phyloP scores from a whole-genome alignment of 106 monocot species.

The Platanthera guangdongensis region DNA sequence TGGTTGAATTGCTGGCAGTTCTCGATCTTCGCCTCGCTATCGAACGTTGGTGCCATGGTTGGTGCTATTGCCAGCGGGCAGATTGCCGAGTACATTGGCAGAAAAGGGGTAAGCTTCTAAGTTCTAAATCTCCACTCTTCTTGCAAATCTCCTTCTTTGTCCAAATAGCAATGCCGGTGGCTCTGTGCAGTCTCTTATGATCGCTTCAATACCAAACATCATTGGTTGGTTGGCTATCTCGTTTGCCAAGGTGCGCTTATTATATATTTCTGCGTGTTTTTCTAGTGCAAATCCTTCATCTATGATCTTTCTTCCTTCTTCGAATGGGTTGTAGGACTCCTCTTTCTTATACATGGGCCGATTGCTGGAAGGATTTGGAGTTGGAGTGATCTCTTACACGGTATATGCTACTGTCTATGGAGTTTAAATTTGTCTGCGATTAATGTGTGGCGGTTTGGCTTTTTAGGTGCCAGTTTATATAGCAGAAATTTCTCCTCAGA shows the following conservation, averaged over 20 bases:
- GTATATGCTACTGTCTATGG: slow-evolving; percentile 20
- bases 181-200: slow-evolving; percentile 72
- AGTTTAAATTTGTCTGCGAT: background rate
- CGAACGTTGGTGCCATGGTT: slow-evolving; percentile 86
- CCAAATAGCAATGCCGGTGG: background rate
- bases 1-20: too few species aligned
- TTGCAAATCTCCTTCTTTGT: background rate
- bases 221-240: slow-evolving; percentile 91
- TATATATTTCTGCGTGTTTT: background rate
- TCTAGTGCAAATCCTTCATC: background rate
- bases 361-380: slow-evolving; percentile 89
- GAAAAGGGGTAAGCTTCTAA: slow-evolving; percentile 61
- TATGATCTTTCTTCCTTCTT: slow-evolving; percentile 2
- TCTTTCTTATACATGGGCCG: slow-evolving; percentile 94
- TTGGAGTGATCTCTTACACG: slow-evolving; percentile 77
- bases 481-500: slow-evolving; percentile 93
- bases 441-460: background rate
- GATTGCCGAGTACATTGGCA: slow-evolving; percentile 86
- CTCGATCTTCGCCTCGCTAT: background rate
- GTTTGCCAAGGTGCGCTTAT: slow-evolving; percentile 59
- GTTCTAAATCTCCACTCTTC: background rate
- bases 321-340: slow-evolving; percentile 41
- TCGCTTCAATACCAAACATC: slow-evolving; percentile 84
- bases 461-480: slow-evolving; percentile 87
- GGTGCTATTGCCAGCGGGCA: slow-evolving; percentile 94